phyloP scores from a whole-genome alignment of 75 land plant genomes.

The Isoetes taiwanensis region DNA sequence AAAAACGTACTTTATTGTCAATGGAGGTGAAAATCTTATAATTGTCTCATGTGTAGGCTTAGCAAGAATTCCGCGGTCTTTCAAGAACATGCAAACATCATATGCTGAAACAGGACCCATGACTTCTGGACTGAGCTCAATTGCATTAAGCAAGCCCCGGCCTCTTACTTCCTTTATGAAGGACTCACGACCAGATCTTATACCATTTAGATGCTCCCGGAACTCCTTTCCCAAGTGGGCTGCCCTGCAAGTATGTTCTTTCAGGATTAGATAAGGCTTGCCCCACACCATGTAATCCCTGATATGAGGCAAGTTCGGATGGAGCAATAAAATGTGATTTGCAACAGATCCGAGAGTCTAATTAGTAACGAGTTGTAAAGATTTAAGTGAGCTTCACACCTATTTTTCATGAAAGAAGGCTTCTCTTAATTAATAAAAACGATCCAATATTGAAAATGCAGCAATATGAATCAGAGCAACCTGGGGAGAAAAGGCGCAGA shows the following conservation, averaged over 20 bases:
- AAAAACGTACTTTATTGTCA: slow-evolving; percentile 57
- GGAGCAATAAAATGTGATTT: no score
- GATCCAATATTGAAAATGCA: no score
- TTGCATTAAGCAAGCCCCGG: slow-evolving; percentile 80
- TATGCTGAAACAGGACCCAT: slow-evolving; percentile 61
- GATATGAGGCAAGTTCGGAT: no score
- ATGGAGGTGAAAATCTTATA: slow-evolving; percentile 92
- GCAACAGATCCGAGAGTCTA: no score
- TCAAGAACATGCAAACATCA: slow-evolving; percentile 79
- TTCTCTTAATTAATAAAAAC: no score
- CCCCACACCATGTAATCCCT: no score
- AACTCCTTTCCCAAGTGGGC: slow-evolving; percentile 56
- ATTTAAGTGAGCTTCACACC: no score
- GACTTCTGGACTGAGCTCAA: slow-evolving; percentile 52
- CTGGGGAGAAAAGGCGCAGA: neutral
- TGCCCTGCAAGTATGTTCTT: slow-evolving; percentile 51
- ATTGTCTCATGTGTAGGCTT: slow-evolving; percentile 96
- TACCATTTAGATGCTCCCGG: slow-evolving; percentile 32
- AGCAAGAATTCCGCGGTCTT: slow-evolving; percentile 93
- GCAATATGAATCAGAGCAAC: neutral
- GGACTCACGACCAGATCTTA: slow-evolving; percentile 47
- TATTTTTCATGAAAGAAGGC: no score
- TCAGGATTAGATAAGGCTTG: no score
- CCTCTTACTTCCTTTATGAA: slow-evolving; percentile 86
- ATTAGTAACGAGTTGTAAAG: no score